Conservation (phyloP, 768 basidiomycete species). For the Leccinum incarnatum region DNA sequence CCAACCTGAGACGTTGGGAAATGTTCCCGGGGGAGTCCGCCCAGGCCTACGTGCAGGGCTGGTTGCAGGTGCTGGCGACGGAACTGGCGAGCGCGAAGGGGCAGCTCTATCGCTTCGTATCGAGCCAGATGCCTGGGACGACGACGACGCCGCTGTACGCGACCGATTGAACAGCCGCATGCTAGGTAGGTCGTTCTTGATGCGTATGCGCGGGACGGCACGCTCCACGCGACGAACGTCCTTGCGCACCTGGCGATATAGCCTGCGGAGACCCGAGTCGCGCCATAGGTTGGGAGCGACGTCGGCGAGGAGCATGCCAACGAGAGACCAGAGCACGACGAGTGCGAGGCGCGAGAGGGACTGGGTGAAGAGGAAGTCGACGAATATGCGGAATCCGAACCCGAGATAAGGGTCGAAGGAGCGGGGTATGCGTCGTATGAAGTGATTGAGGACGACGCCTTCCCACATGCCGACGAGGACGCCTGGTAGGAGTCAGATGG, state of each 20-base stretch:
- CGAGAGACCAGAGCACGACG: conserved; percentile 50
- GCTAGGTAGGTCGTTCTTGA: conserved; percentile 32
- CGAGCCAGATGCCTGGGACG: conserved; percentile 17
- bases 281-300: conserved; percentile 46
- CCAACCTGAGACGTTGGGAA: conserved; percentile 30
- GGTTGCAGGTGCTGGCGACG: conserved; percentile 15
- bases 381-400: conserved; percentile 63
- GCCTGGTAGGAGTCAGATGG: conserved; percentile 32
- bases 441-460: conserved; percentile 71
- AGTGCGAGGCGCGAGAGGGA: conserved; percentile 44
- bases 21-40: conserved; percentile 29
- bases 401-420: conserved; percentile 71
- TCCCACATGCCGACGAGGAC: conserved; percentile 78
- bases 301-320: conserved; percentile 54
- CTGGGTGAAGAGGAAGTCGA: conserved; percentile 69
- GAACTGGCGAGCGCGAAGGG: conserved; percentile 25
- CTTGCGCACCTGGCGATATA: conserved; percentile 38
- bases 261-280: conserved; percentile 38
- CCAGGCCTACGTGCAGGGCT: conserved; percentile 22
- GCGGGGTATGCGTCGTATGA: conserved; percentile 59
- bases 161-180: conserved; percentile 24
- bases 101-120: conserved; percentile 31
- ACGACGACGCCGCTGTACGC: conserved; percentile 21
- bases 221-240: conserved; percentile 32
- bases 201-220: conserved; percentile 30